Conservation (phyloP, 2,329 filamentous ascomycete genomes). For the Aureobasidium vineae region DNA sequence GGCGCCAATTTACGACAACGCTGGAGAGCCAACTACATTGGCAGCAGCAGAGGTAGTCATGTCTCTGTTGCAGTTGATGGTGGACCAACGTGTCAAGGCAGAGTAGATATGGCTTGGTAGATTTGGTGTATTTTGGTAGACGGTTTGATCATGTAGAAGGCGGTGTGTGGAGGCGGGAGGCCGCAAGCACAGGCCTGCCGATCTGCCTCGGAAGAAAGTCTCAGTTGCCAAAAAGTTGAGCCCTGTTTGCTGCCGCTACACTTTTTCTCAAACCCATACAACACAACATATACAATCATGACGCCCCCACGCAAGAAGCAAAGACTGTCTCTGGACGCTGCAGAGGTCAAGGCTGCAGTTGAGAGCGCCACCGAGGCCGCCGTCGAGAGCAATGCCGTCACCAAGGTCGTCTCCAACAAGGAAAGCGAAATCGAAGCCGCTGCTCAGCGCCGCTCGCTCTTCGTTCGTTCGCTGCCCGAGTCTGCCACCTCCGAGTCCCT, state of each 20-base stretch:
- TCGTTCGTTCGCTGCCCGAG: slow-evolving; percentile 81
- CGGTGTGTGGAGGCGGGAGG: slow-evolving; percentile 12
- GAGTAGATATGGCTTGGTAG: not conserved
- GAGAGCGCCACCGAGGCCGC: slow-evolving; percentile 31
- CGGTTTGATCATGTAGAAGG: not conserved
- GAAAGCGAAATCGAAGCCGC: slow-evolving; percentile 25
- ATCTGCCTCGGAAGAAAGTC: slow-evolving; percentile 18
- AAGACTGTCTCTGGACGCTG: slow-evolving; percentile 42
- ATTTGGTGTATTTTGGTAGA: not conserved
- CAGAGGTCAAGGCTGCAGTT: slow-evolving; percentile 36
- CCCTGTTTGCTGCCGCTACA: slow-evolving; percentile 17
- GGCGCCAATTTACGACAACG: slow-evolving; percentile 60
- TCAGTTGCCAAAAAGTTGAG: slow-evolving; percentile 16
- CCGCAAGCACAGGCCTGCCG: not conserved
- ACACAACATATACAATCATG: slow-evolving; percentile 33
- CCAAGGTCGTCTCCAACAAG: slow-evolving; percentile 14
- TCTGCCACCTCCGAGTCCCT: slow-evolving; percentile 77
- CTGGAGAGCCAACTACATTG: slow-evolving; percentile 57
- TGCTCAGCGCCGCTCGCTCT: slow-evolving; percentile 59
- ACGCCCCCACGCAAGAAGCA: slow-evolving; percentile 44
- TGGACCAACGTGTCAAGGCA: slow-evolving; percentile 35
- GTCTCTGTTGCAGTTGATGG: slow-evolving; percentile 52
- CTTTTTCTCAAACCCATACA: not conserved
- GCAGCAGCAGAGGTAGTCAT: slow-evolving; percentile 56
- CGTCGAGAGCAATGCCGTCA: slow-evolving; percentile 15